Evolutionary conservation across 257 asterid genomes (phyloP), one percentile per base, ranked within the genome.

Genomic region (Scutellaria barbata): DNA sequence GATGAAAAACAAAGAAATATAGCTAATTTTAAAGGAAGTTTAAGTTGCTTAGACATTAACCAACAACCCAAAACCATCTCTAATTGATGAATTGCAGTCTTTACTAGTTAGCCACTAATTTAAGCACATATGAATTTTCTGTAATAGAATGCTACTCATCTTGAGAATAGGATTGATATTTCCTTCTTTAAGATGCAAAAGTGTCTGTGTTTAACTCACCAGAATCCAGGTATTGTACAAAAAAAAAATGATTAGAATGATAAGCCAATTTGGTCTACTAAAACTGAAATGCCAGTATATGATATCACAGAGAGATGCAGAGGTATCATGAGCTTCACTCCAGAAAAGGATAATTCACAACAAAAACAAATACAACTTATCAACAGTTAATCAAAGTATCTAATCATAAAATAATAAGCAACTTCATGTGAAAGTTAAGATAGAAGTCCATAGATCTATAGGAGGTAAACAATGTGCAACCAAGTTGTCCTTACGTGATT

Each of bases 401-500:
- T 72, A 9, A 55, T 22, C 57, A 35, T 14, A 68, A 22, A 41
- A 8, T 22, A 10, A 20, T 12, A 41, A 71, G 33, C 40, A 47
- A 30, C 63, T 39, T 8, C 48, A 14, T 7, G 10, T 8, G 60
- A 35, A 57, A 25, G 16, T 37, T n/a, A 37, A 20, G 2, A 70
- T 40, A 42, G 20, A 33, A 54, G 3, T 41, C 54, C 50, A 55
- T 9, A 50, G 33, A 47, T 42, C 50, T 43, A 68, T 57, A 40
- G 1, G 12, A 73, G 6, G 62, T 25, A 22, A 60, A 57, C 39
- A 63, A 30, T 10, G 35, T 45, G 76, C 14, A 57, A 3, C 14
- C 18, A 69, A 55, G 53, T 14, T 69, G 66, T 76, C 64, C 89
- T 83, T 70, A 92, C 98, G 11, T 95, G 88, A 69, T 95, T 88